Conservation (phyloP, 495 filamentous ascomycete species). For the Usnea hakonensis region DNA sequence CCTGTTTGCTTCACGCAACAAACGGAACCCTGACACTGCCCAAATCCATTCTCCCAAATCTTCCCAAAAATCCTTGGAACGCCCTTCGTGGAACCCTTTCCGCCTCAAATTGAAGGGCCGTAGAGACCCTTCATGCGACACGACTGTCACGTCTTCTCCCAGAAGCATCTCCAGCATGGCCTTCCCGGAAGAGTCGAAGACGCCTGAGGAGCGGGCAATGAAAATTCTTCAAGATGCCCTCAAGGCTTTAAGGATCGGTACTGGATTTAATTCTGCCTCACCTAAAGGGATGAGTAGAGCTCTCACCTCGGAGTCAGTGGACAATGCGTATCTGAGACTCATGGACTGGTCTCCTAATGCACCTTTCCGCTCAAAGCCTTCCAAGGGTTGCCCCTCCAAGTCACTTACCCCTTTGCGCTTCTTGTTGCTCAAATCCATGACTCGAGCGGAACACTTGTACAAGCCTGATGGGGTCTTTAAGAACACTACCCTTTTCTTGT, state of each 20-base stretch:
- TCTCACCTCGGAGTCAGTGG: not conserved
- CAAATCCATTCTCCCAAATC: too few species aligned
- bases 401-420: not conserved
- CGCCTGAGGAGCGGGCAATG: not conserved
- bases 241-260: not conserved
- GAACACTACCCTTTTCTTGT: constrained; percentile 3
- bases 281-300: not conserved
- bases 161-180: not conserved
- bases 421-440: not conserved
- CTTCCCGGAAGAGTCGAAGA: not conserved
- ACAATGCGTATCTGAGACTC: not conserved
- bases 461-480: constrained; percentile 9
- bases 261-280: not conserved
- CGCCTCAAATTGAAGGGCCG: not conserved
- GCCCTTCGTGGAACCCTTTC: not conserved
- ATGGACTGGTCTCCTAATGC: constrained; percentile 2
- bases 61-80: not conserved
- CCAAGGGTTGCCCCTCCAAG: not conserved
- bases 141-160: not conserved
- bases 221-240: not conserved
- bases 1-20: not conserved
- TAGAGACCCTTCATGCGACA: not conserved
- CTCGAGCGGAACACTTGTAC: not conserved
- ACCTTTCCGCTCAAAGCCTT: not conserved
- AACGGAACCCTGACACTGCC: not conserved